A percentile compares a stretch with the other conserved stretches of the same genome.
Conservation (phyloP, 257 asterid species). For the Nicotiana benthamiana region DNA sequence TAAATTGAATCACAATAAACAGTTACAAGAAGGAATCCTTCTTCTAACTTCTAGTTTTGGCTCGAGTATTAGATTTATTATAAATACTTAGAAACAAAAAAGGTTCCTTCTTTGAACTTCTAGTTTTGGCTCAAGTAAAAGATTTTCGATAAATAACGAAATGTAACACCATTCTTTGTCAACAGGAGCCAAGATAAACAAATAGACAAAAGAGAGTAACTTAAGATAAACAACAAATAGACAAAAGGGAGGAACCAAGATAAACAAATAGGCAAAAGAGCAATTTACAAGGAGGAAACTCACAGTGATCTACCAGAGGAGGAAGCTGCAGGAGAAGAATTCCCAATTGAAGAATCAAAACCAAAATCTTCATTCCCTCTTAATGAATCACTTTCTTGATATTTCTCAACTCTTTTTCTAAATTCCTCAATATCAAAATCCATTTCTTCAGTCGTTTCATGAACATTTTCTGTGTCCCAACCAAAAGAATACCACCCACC, state of each 20-base stretch:
- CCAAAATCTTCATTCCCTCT: conserved; percentile 11
- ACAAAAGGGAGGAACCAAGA: neutral
- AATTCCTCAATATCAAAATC: conserved; percentile 44
- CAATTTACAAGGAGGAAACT: conserved; percentile 30
- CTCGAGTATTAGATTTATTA: no score
- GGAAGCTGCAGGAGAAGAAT: conserved; percentile 21
- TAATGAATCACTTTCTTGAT: conserved; percentile 30
- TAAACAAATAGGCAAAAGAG: neutral
- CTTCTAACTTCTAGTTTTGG: neutral
- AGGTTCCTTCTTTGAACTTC: neutral
- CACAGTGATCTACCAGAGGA: conserved; percentile 43
- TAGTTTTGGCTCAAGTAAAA: neutral
- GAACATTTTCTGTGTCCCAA: conserved; percentile 41
- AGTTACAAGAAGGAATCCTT: neutral
- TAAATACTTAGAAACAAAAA: neutral
- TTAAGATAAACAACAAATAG: neutral
- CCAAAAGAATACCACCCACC: conserved; percentile 92
- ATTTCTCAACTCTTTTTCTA: conserved; percentile 34
- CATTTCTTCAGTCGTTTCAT: conserved; percentile 10
- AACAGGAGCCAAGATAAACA: neutral
- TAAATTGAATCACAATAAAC: neutral
- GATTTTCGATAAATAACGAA: neutral
- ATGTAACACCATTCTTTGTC: neutral
- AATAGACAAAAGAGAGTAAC: neutral
- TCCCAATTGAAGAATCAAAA: conserved; percentile 11